phyloP scores from a whole-genome alignment of 2,329 filamentous ascomycete genomes.

The Calonectria hongkongensis region DNA sequence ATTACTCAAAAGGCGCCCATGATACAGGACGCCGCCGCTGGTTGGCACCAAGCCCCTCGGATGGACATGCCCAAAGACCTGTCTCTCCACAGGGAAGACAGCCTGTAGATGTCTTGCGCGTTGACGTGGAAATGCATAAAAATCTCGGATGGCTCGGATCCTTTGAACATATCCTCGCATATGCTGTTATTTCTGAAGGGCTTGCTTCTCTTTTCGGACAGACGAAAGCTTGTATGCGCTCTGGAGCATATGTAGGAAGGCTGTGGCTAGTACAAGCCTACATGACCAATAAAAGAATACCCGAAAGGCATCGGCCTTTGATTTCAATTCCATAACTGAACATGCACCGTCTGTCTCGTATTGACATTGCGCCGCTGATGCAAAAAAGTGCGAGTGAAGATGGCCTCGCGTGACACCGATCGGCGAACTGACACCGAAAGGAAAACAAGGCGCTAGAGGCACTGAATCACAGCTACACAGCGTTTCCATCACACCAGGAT shows the following conservation, averaged over 20 bases:
- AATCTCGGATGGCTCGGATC: neutral
- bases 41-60: conserved; percentile 5
- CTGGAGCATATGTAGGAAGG: too few relatives aligned
- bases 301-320: neutral
- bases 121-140: neutral
- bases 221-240: neutral
- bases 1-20: conserved; percentile 1
- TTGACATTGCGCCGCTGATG: conserved; percentile 61
- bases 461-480: conserved; percentile 8
- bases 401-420: conserved; percentile 69
- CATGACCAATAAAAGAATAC: neutral
- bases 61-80: conserved; percentile 33
- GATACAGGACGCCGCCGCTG: conserved; percentile 8
- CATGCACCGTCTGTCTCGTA: conserved; percentile 11
- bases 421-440: conserved; percentile 51
- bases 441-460: conserved; percentile 4
- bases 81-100: conserved; percentile 19
- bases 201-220: conserved; percentile 47
- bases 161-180: neutral
- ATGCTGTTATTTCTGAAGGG: conserved; percentile 28
- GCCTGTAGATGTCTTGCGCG: neutral
- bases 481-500: neutral
- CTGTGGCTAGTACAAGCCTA: neutral
- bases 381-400: conserved; percentile 66
- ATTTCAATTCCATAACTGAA: too few relatives aligned